Evolutionary conservation across 345 rosid species (phyloP), one percentile per base, ranked within the genome.

Genomic region (Eutrema heterophyllum): DNA sequence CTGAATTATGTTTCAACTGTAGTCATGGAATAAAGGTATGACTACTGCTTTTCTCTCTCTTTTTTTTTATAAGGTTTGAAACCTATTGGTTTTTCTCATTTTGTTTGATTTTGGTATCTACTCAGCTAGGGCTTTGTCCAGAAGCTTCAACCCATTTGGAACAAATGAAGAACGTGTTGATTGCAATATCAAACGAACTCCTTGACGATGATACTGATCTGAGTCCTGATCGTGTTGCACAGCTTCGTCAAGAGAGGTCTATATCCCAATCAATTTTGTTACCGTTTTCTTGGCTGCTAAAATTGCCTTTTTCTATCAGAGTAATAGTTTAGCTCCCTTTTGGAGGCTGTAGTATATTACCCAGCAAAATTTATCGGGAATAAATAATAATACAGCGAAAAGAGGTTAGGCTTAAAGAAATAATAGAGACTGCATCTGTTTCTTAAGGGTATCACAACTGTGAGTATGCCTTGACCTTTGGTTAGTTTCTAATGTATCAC

Each of bases 241-340:
- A 92, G 85, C 97, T 95, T 87, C 97, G 88, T 16, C 87, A 85
- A 64, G 91, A 88, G 64, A 95, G 99, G 99, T 95, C 55, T 80
- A 71, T 43, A 57, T 39, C 48, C 75, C 58, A 36, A 18, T 54
- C 45, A 16, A 9, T 54, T 45, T 15, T 53, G 7, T 43, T 49
- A 13, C 30, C 40, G 27, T 44, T 53, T 67, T 73, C 35, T 50
- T 72, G 53, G 62, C 63, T 54, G 48, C 50, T 71, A 6, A 54
- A 41, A 4, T 26, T 63, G 26, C 21, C 46, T 29, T 63, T 39
- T 44, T 41, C 9, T 33, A 15, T 58, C 26, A 41, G 68, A n/a
- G 40, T 18, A 44, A 35, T 18, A 18, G 50, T 26, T 58, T 43
- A 51, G 41, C 27, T 78, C 58, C 18, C 63, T 43, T 64, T 24